Conservation (phyloP, 192 early-diverging fungal genomes). For the Physocladia obscura region DNA sequence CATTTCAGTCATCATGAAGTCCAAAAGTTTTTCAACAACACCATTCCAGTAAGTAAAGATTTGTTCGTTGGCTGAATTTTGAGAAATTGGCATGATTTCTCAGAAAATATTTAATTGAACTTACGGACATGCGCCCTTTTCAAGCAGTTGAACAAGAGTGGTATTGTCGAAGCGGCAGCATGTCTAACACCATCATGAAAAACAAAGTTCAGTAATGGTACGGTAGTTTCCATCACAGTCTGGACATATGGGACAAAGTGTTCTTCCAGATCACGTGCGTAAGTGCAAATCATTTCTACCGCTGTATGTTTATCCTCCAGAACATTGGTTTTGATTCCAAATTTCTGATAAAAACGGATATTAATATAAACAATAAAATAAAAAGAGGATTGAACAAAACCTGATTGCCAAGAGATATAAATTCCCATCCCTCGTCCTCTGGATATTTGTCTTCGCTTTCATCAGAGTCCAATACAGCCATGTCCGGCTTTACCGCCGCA, state of each 20-base stretch:
- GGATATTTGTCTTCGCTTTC: slow-evolving; percentile 85
- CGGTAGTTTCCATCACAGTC: slow-evolving; percentile 77
- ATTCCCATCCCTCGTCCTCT: slow-evolving; percentile 98
- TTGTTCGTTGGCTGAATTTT: slow-evolving; percentile 52
- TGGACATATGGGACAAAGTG: slow-evolving; percentile 85
- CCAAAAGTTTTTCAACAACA: slow-evolving; percentile 74
- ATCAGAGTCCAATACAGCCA: slow-evolving; percentile 83
- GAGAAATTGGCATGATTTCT: too few species aligned
- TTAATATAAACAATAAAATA: too few species aligned
- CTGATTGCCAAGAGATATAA: slow-evolving; percentile 86
- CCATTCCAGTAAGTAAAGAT: slow-evolving; percentile 70
- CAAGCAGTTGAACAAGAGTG: slow-evolving; percentile 67
- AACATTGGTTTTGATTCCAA: slow-evolving; percentile 92
- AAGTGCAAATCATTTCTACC: slow-evolving; percentile 95
- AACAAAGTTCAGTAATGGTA: slow-evolving; percentile 92
- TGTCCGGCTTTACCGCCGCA: slow-evolving; percentile 88
- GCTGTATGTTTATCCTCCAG: slow-evolving; percentile 98
- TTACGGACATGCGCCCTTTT: slow-evolving; percentile 38
- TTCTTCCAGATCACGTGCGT: slow-evolving; percentile 87
- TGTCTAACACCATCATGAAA: slow-evolving; percentile 96
- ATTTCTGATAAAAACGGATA: slow-evolving; percentile 68
- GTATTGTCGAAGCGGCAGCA: slow-evolving; percentile 81
- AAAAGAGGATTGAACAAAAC: slow-evolving; percentile 3
- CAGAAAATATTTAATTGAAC: background rate
- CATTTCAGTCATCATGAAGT: slow-evolving; percentile 75